Conservation (phyloP, 106 monocot species). For the Vanilla planifolia region DNA sequence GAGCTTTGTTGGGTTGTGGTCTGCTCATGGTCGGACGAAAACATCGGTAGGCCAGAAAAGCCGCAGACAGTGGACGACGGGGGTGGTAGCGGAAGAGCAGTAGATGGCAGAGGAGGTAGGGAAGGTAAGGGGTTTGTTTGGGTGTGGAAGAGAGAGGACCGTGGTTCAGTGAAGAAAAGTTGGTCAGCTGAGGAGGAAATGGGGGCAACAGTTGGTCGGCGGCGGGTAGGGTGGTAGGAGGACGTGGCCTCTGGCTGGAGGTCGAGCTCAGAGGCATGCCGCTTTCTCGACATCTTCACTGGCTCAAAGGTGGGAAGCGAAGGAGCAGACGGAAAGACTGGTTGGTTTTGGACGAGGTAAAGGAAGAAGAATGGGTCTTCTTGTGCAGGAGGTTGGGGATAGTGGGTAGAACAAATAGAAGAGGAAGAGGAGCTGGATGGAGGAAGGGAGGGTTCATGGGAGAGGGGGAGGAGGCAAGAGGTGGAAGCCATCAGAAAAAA, state of each 20-base stretch:
- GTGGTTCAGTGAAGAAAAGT: slow-evolving; percentile 6
- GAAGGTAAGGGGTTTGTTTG: slow-evolving; percentile 5
- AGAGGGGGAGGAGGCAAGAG: slow-evolving; percentile 37
- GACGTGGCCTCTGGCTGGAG: slow-evolving; percentile 24
- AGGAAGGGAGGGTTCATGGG: slow-evolving; percentile 24
- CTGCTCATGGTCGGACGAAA: slow-evolving; percentile 40
- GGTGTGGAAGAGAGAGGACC: slow-evolving; percentile 8
- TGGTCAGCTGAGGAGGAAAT: slow-evolving; percentile 1
- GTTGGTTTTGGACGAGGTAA: neutral
- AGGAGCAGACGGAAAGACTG: neutral
- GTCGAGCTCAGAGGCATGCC: slow-evolving; percentile 66
- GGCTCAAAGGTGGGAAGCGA: neutral
- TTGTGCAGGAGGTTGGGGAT: too few relatives aligned
- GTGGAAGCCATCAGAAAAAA: slow-evolving; percentile 54
- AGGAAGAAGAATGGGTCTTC: slow-evolving; percentile 14
- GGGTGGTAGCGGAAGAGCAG: slow-evolving; percentile 18
- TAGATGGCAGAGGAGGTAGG: slow-evolving; percentile 17
- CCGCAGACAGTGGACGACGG: slow-evolving; percentile 25
- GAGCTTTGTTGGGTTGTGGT: neutral
- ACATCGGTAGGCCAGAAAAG: slow-evolving; percentile 70
- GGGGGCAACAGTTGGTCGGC: slow-evolving; percentile 1
- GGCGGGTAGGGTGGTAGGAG: slow-evolving; percentile 25
- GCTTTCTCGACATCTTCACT: slow-evolving; percentile 56
- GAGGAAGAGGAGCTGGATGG: slow-evolving; percentile 6
- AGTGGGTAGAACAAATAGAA: slow-evolving; percentile 7